phyloP scores from a whole-genome alignment of 169 alveolate genomes.

The Eimeria nieschulzi region DNA sequence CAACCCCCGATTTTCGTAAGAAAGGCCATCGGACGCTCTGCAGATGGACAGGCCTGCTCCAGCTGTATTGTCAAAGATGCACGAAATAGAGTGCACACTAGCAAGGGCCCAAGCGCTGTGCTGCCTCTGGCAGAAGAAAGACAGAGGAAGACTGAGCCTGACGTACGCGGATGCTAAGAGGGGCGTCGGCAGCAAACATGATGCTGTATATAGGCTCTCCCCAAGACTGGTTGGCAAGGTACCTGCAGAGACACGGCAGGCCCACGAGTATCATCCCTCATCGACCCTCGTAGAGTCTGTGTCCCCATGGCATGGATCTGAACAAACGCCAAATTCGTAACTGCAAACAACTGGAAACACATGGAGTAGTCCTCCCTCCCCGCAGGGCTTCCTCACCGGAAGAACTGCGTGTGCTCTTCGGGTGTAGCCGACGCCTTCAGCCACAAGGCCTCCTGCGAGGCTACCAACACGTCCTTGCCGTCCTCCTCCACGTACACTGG shows the following conservation, averaged over 20 bases:
- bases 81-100: too few relatives aligned
- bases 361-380: too few relatives aligned
- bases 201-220: conserved; percentile 89
- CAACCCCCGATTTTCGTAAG: not conserved
- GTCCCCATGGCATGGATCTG: too few relatives aligned
- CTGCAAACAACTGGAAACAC: too few relatives aligned
- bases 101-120: too few relatives aligned
- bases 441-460: conserved; percentile 89
- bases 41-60: too few relatives aligned
- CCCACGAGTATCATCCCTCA: not conserved
- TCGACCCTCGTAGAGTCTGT: not conserved
- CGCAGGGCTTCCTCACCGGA: conserved; percentile 74
- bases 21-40: not conserved
- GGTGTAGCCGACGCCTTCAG: conserved; percentile 90
- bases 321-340: too few relatives aligned
- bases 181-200: conserved; percentile 93
- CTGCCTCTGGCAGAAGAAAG: not conserved
- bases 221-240: conserved; percentile 82
- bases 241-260: conserved; percentile 59
- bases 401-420: conserved; percentile 93
- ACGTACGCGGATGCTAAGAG: conserved; percentile 87
- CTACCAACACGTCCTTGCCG: conserved; percentile 82
- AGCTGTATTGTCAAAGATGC: too few relatives aligned
- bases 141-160: not conserved
- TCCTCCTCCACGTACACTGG: conserved; percentile 82